Evolutionary conservation across 768 basidiomycete species (phyloP).

Genomic region (Ramaria rubella): DNA sequence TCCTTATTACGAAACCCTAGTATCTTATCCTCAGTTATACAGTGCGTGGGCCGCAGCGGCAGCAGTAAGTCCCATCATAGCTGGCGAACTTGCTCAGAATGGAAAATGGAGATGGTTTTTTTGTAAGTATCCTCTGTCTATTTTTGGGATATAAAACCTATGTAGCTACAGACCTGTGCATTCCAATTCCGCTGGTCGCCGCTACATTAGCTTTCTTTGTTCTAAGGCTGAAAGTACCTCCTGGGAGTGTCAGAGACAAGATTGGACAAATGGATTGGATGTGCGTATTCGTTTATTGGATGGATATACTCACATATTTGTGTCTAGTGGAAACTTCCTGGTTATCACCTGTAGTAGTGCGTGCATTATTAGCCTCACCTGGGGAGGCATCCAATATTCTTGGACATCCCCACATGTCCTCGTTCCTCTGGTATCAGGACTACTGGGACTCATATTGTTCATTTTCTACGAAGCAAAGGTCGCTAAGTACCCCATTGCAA

Average conservation of each 20-base stretch:
- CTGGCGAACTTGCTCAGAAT: constrained; percentile 28
- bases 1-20: neutral
- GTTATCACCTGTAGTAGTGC: constrained; percentile 31
- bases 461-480: constrained; percentile 33
- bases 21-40: neutral
- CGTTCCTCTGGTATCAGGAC: constrained; percentile 37
- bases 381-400: constrained; percentile 38
- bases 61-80: constrained; percentile 29
- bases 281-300: constrained; percentile 32
- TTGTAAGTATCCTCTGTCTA: constrained; percentile 23
- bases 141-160: neutral
- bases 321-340: constrained; percentile 36
- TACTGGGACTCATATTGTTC: constrained; percentile 32
- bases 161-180: constrained; percentile 29
- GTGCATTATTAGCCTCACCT: constrained; percentile 38
- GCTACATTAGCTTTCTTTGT: constrained; percentile 25
- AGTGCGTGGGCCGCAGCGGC: constrained; percentile 35
- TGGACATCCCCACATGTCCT: constrained; percentile 39
- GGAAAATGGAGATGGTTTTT: constrained; percentile 39
- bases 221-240: constrained; percentile 29
- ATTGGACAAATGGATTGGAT: constrained; percentile 36
- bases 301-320: constrained; percentile 28
- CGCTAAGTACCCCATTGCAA: constrained; percentile 15
- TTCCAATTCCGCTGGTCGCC: constrained; percentile 27
- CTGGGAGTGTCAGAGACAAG: constrained; percentile 28